Evolutionary conservation across 176 grass and related monocot species (phyloP).

Genomic region (Oryza officinalis): DNA sequence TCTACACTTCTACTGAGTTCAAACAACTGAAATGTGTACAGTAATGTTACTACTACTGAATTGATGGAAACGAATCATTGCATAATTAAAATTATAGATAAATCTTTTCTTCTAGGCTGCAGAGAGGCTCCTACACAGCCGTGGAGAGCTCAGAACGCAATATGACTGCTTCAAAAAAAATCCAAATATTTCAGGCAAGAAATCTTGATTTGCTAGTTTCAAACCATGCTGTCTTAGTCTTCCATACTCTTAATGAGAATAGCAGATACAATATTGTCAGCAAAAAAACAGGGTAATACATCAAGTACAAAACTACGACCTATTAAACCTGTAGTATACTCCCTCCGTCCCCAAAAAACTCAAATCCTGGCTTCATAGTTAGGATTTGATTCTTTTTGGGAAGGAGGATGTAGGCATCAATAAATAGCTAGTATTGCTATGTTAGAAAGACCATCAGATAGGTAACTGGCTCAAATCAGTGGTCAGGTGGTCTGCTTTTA

Average conservation of each 20-base stretch:
- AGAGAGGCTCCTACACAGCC: slow-evolving; percentile 74
- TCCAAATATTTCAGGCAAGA: slow-evolving; percentile 84
- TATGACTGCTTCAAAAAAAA: slow-evolving; percentile 78
- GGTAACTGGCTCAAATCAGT: not conserved
- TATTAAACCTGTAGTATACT: not conserved
- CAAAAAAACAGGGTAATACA: not conserved
- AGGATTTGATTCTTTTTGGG: too few species aligned
- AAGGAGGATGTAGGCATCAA: too few species aligned
- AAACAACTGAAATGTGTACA: not conserved
- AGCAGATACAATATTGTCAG: not conserved
- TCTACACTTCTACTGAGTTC: not conserved
- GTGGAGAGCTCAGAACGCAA: slow-evolving; percentile 71
- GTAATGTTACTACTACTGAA: not conserved
- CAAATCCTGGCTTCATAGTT: too few species aligned
- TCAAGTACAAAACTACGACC: not conserved
- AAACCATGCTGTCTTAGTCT: slow-evolving; percentile 21
- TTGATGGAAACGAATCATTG: not conserved
- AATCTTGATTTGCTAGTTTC: slow-evolving; percentile 8
- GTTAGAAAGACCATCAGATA: slow-evolving; percentile 13
- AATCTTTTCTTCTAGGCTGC: slow-evolving; percentile 68
- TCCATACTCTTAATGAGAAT: slow-evolving; percentile 28
- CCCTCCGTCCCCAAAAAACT: too few species aligned
- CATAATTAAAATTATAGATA: slow-evolving; percentile 40
- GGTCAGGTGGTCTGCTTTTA: not conserved
- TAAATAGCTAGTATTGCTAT: slow-evolving; percentile 1